Evolutionary conservation across 2,329 filamentous ascomycete genomes (phyloP), one percentile per base, ranked within the genome.

Genomic region (Truncatella angustata): DNA sequence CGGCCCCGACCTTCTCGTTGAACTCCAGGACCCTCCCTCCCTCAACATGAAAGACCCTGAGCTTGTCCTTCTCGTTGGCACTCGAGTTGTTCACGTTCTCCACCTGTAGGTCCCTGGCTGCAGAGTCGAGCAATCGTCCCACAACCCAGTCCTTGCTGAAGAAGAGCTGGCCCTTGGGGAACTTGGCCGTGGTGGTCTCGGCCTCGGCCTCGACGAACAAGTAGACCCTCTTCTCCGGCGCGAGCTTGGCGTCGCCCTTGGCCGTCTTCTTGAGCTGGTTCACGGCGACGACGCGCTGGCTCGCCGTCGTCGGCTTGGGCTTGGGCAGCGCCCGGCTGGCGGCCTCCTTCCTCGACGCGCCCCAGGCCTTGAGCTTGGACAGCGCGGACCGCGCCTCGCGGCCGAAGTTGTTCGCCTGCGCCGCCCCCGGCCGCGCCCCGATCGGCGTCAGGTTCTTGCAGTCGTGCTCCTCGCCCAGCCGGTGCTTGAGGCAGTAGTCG

Each of bases 21-120:
- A 95, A 99, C 54, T 94, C 92, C 57, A 99, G 70, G 56, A 99
- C 69, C 53, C 91, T 77, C 0, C 94, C 94, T 0, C 88, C 90
- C 66, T 99, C 92, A 0, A 99, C 90, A 67, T 97, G 92, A 64
- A 96, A 99, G 0, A 99, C 85, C 7, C 94, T 76, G 58, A 99
- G 68, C 69, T 88, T 88, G 54, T 91, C 86, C 66, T 88, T 85
- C 73, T 95, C 90, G 11, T 86, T 80, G 3, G 80, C 81, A 1
- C 84, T 86, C 60, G 87, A 79, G 62, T 95, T 95, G 65, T 96
- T 96, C 57, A 93, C 71, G 60, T 96, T 96, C 63, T 88, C 80
- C 7, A 95, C 85, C 71, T 93, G 89, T 54, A 96, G 68, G 52
- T 81, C 81, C 69, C 82, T 86, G 0, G 91, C 90, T 14, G 90